Conservation (phyloP, 225 moss, liverwort and hornwort species). For the Bryoerythrophyllum caledonicum region DNA sequence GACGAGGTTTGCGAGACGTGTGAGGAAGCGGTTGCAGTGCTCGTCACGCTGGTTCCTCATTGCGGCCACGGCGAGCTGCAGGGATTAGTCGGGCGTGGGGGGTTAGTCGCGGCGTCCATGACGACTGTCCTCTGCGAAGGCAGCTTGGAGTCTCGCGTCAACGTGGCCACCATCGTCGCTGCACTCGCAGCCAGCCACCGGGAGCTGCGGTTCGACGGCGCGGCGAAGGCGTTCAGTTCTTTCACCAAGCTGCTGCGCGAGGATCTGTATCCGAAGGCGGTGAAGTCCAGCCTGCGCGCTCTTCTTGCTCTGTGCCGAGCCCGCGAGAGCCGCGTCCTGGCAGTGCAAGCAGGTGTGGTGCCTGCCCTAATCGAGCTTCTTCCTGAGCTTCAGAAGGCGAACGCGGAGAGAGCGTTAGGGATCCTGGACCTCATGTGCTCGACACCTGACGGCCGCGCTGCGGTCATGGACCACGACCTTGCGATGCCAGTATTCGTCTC, state of each 20-base stretch:
- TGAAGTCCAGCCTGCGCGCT: slow-evolving; percentile 68
- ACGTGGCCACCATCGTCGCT: slow-evolving; percentile 59
- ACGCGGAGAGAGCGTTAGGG: slow-evolving; percentile 75
- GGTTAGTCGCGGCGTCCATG: slow-evolving; percentile 46
- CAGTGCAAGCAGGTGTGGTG: slow-evolving; percentile 71
- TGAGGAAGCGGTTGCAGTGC: slow-evolving; percentile 76
- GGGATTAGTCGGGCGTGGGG: slow-evolving; percentile 47
- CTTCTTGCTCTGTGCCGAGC: slow-evolving; percentile 63
- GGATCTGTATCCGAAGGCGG: slow-evolving; percentile 66
- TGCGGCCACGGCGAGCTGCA: slow-evolving; percentile 41
- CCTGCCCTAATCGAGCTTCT: slow-evolving; percentile 73
- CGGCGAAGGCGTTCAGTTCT: slow-evolving; percentile 51
- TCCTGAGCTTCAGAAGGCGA: slow-evolving; percentile 64
- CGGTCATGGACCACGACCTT: slow-evolving; percentile 67
- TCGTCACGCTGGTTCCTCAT: slow-evolving; percentile 34
- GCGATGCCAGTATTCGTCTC: slow-evolving; percentile 78
- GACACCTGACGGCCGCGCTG: slow-evolving; percentile 59
- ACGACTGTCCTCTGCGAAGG: slow-evolving; percentile 64
- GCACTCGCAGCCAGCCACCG: slow-evolving; percentile 32
- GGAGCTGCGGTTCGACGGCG: slow-evolving; percentile 53
- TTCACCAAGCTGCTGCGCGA: slow-evolving; percentile 69
- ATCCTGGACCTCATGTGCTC: slow-evolving; percentile 68
- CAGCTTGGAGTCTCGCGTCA: slow-evolving; percentile 74
- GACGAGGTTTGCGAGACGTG: slow-evolving; percentile 34
- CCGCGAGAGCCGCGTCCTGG: slow-evolving; percentile 56